Base-by-base conservation (phyloP, 768 basidiomycete species). In the Suillus subalutaceus region DNA sequence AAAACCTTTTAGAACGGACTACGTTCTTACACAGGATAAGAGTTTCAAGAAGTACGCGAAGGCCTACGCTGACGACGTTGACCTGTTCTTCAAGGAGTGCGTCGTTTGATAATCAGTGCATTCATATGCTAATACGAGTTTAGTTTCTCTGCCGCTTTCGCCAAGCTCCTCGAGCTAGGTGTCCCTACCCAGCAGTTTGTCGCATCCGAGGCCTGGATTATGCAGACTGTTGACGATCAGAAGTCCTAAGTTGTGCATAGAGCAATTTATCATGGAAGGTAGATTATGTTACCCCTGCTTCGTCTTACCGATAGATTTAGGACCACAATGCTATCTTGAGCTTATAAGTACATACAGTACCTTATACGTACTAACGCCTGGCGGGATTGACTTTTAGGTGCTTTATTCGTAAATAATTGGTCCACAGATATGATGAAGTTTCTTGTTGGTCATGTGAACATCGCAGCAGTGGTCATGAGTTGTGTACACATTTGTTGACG, bases 21-120 rank as follows among this genome's bases (percentile, higher is more conserved):
- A 95, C 77, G 89, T 92, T 63, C 84, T 99, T 65, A 83, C 85
- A 67, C 89, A 91, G 77, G 97, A 99, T 83, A 97, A 94, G 87
- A 83, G 81, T 69, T 98, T 98, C 88, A 93, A 90, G 83, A 93
- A 94, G 79, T 88, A 81, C 72, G 91, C 92, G 64, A 88, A 94
- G 80, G 86, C 88, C 20, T 99, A 98, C 73, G 96, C 97, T 40
- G 85, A 92, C 46, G 87, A 90, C 74, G 86, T 92, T 76, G 86
- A 91, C 7, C 82, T 92, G 26, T 99, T 93, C 87, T 98, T 98
- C 86, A 90, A 90, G 76, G 97, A 98, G 94, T 97, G 76, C 70
- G 91, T 84, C 20, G 0, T 23, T 30, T 40, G 2, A 46, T n/a
- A 37, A 52, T 9, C 40, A 15, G 20, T 12, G 16, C 12, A 5